phyloP scores from a whole-genome alignment of 139 green algal species.

The Chlamydomonas asymmetrica region DNA sequence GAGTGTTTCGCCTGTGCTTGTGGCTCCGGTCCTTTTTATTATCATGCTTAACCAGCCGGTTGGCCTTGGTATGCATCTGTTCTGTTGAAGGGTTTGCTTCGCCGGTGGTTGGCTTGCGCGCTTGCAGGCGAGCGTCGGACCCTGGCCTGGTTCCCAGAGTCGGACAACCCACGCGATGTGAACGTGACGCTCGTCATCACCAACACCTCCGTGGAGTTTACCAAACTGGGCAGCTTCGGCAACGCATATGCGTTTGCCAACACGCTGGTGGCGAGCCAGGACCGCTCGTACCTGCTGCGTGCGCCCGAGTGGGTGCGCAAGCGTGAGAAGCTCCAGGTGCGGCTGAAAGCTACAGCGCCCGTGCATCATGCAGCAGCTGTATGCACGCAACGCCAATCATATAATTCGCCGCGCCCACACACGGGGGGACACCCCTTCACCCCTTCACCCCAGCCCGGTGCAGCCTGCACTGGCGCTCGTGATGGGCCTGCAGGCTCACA shows the following conservation, averaged over 20 bases:
- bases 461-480: too few species aligned
- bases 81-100: background rate
- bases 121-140: constrained; percentile 40
- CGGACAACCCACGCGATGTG: constrained; percentile 21
- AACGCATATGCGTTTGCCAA: constrained; percentile 34
- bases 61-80: background rate
- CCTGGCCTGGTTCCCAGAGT: constrained; percentile 35
- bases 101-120: too few species aligned
- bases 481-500: background rate
- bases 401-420: too few species aligned
- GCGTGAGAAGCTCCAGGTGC: constrained; percentile 35
- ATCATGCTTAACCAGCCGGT: too few species aligned
- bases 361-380: background rate
- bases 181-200: constrained; percentile 43
- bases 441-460: too few species aligned
- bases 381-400: too few species aligned
- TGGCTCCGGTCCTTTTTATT: background rate
- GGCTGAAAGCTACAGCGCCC: background rate
- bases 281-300: constrained; percentile 43
- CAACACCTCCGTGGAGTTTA: constrained; percentile 39
- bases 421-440: too few species aligned
- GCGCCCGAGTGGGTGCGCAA: background rate
- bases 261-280: constrained; percentile 50
- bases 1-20: too few species aligned
- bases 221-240: constrained; percentile 33